Evolutionary conservation across 192 early-diverging fungal species (phyloP), one percentile per base, ranked within the genome.

Genomic region (Neocallimastix lanati): DNA sequence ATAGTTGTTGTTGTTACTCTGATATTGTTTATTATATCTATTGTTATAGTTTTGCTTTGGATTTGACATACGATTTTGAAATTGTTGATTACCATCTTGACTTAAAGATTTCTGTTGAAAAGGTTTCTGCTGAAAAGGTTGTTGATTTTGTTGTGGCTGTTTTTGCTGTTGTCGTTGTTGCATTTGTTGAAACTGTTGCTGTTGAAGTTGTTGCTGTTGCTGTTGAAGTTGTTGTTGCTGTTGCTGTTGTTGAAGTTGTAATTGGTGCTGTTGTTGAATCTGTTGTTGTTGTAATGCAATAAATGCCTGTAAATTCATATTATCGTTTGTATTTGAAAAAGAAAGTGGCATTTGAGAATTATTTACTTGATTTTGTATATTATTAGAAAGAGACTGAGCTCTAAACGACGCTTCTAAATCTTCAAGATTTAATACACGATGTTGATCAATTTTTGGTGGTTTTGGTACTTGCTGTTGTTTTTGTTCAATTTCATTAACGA

Each of bases 361-460:
- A n/a, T 67, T 67, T 9, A 67, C 50, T 27, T 18, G 50, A 67
- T 67, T 67, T 67, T 18, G 50, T 16, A 67, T 67, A 67, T 50
- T 50, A 21, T n/a, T 67, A 67, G 50, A 67, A 9, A 67, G 4
- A n/a, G 50, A 7, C 78, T 79, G 83, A 30, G 79, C 78, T 2
- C 83, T 28, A 82, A 93, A 28, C 4, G 90, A 85, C 67, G 91
- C 88, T 80, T 94, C 93, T 0, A 93, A 85, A 77, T 94, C 93
- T 11, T 88, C 93, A 84, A 93, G 81, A 28, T 90, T 93, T 80
- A 92, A 81, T 79, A 88, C 85, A 81, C 85, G 92, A 38, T 88
- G 78, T 18, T 37, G 81, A 76, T n/a, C 40, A 35, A 67, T n/a
- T 14, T 33, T 29, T 28, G 29, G 29, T 13, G 29, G 28, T 50